Evolutionary conservation across 768 basidiomycete genomes (phyloP).

Genomic region (Trametes maxima): DNA sequence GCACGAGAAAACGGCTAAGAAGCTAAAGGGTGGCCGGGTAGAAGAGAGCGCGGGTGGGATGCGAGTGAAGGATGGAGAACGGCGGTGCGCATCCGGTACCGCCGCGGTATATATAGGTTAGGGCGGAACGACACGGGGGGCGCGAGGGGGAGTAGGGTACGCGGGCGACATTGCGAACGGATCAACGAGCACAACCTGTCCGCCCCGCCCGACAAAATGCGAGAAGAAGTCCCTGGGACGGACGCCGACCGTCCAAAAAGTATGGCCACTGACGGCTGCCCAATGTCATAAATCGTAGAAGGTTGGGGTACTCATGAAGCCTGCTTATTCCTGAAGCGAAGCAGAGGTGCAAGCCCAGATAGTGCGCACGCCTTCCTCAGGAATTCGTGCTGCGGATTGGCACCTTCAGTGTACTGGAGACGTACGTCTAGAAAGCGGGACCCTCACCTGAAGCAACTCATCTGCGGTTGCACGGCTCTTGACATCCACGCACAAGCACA

Average conservation of each 20-base stretch:
- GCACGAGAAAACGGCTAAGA: slow-evolving; percentile 16
- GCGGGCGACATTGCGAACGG: background rate
- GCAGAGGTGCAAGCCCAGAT: slow-evolving; percentile 80
- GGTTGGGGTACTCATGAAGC: slow-evolving; percentile 29
- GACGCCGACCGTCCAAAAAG: slow-evolving; percentile 10
- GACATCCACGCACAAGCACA: slow-evolving; percentile 98
- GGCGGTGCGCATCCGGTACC: background rate
- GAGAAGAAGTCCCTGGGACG: slow-evolving; percentile 14
- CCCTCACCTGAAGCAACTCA: slow-evolving; percentile 78
- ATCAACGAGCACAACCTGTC: slow-evolving; percentile 8
- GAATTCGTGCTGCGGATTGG: slow-evolving; percentile 81
- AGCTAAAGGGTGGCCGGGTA: background rate
- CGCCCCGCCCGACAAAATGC: background rate
- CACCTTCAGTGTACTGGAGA: slow-evolving; percentile 12
- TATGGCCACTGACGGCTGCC: background rate
- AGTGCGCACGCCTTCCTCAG: slow-evolving; percentile 85
- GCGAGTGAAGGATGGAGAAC: background rate
- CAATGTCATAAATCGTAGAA: background rate
- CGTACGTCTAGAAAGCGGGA: background rate
- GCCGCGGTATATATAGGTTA: slow-evolving; percentile 16
- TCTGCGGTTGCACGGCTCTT: slow-evolving; percentile 87
- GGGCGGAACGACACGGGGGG: slow-evolving; percentile 21
- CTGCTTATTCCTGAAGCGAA: slow-evolving; percentile 79
- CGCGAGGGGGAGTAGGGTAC: slow-evolving; percentile 16
- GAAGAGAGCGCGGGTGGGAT: background rate